Base-by-base conservation (phyloP, 306 rosid genomes). In the Trifolium fragiferum region DNA sequence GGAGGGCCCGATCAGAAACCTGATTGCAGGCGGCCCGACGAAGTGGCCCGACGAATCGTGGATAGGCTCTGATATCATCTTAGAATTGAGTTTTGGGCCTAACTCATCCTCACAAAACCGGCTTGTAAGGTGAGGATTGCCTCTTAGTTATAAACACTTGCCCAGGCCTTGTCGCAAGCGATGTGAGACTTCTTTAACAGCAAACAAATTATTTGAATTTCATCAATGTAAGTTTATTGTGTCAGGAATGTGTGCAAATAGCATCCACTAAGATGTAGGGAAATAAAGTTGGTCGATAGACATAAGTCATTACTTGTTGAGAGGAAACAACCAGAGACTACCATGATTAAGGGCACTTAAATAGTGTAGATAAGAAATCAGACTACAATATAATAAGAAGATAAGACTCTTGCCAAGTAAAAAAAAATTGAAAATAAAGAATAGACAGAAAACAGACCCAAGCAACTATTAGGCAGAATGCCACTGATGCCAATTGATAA, bases 401-500 rank as follows among this genome's bases (percentile, higher is more conserved):
- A 68, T 41, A 8, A 75, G 16, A 66, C 8, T 73, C 73, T 44
- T 38, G 54, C n/a, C 63, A 57, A 25, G 74, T 66, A 67, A 68
- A 21, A 8, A 65, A 82, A 74, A 65, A 70, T 67, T 44, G 18
- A 73, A 82, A 68, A 60, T 12, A 30, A 66, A 81, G 73, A 72
- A 70, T 53, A 33, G 73, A 80, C 73, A 77, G 54, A 72, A 78
- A 76, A 85, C 93, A 77, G 72, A 94, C 98, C 98, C 95, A 94
- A 68, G 97, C 96, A 27, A 94, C 98, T 55, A 91, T 88, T n/a
- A 94, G 85, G 85, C 97, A 94, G 94, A 94, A 94, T 25, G 98
- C 97, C 81, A 94, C 98, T 1, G 97, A 85, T 64, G 97, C 96
- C 82, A 94, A 77, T 72, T 94, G 98, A 85, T 94, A 94, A 72